A percentile compares a stretch with the other conserved stretches of the same genome.
Conservation (phyloP, 805 yeast species). For the Yarrowia divulgata region DNA sequence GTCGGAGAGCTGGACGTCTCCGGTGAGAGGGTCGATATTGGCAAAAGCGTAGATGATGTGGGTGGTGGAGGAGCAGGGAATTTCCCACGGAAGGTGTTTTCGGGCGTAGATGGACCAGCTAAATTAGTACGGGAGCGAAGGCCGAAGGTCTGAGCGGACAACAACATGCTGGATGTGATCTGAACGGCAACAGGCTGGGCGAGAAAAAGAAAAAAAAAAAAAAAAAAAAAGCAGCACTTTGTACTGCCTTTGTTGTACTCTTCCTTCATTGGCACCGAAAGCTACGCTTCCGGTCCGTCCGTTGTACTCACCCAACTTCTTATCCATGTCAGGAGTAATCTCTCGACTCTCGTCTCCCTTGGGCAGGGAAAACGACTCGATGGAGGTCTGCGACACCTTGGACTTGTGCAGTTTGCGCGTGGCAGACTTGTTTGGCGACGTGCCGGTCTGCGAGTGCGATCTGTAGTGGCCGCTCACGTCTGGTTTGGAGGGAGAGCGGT, state of each 20-base stretch:
- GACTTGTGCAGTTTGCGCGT: conserved; percentile 25
- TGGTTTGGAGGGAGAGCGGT: conserved; percentile 16
- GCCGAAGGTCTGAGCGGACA: conserved; percentile 4
- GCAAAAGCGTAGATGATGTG: conserved; percentile 83
- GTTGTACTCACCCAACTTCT: conserved; percentile 26
- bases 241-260: no score
- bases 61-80: conserved; percentile 65
- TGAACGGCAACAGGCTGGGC: no score
- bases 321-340: not conserved
- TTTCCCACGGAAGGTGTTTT: conserved; percentile 64
- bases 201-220: no score
- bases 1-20: conserved; percentile 64
- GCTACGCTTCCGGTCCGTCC: not conserved
- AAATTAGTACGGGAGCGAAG: conserved; percentile 2
- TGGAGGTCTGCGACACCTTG: conserved; percentile 30
- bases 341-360: conserved; percentile 13
- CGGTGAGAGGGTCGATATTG: conserved; percentile 61
- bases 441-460: conserved; percentile 32
- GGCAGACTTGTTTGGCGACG: conserved; percentile 26
- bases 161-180: not conserved
- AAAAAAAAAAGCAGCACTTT: no score
- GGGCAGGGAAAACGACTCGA: conserved; percentile 35
- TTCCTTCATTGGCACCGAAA: not conserved
- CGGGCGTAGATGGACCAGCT: conserved; percentile 72
- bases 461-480: conserved; percentile 33